A percentile compares a stretch with the other conserved stretches of the same genome.
phyloP scores from a whole-genome alignment of 2,329 filamentous ascomycete genomes.

The Penicillium sp. region DNA sequence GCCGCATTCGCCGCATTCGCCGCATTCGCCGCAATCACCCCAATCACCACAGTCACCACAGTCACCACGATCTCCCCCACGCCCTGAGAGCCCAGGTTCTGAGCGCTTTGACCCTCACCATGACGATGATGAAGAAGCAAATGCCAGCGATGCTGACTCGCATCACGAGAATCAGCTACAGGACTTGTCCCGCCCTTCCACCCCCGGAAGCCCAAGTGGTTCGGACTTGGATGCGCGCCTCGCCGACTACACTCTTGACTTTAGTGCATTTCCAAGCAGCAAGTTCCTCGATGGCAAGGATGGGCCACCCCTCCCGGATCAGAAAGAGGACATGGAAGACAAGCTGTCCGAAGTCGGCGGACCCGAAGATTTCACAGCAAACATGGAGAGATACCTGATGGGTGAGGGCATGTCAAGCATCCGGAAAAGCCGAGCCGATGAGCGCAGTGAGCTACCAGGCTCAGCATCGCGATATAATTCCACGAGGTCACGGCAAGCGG shows the following conservation, averaged over 20 bases:
- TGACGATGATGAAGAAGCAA: slow-evolving; percentile 9
- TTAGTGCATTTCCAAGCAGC: slow-evolving; percentile 38
- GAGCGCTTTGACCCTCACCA: slow-evolving; percentile 16
- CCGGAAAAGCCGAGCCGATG: slow-evolving; percentile 15
- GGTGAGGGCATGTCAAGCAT: slow-evolving; percentile 27
- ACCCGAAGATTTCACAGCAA: slow-evolving; percentile 46
- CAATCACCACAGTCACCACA: neutral
- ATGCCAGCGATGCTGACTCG: slow-evolving; percentile 13
- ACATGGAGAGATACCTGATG: slow-evolving; percentile 44
- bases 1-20: neutral
- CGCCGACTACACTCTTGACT: slow-evolving; percentile 44
- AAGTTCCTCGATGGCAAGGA: slow-evolving; percentile 24
- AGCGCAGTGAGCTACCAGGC: slow-evolving; percentile 9
- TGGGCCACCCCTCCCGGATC: slow-evolving; percentile 28
- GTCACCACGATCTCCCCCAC: slow-evolving; percentile 21
- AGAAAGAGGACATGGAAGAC: slow-evolving; percentile 30
- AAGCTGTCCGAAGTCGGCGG: slow-evolving; percentile 42
- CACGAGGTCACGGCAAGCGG: slow-evolving; percentile 26
- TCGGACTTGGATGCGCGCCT: slow-evolving; percentile 42
- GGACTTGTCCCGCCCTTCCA: slow-evolving; percentile 18
- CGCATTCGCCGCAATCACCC: slow-evolving; percentile 7
- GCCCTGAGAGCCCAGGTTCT: slow-evolving; percentile 26
- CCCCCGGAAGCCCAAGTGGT: slow-evolving; percentile 29
- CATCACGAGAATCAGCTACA: slow-evolving; percentile 10
- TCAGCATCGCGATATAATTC: slow-evolving; percentile 20